Base-by-base conservation (phyloP, 148 eudicot genomes). In the Rhododendron henanense region DNA sequence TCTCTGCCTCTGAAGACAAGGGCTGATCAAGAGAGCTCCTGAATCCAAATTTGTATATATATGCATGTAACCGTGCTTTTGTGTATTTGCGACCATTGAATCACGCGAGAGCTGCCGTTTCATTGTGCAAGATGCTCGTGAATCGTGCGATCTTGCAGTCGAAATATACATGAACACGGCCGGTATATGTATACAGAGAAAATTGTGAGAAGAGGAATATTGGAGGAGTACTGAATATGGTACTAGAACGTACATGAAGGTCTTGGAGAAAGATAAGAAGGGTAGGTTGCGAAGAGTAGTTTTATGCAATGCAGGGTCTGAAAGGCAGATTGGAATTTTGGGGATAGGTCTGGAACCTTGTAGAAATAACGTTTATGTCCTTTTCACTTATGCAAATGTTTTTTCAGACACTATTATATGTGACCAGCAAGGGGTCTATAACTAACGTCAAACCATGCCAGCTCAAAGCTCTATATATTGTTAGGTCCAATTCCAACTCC, bases 241-340 rank as follows among this genome's bases (percentile, higher is more conserved):
- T 33, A 33, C 35, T 33, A 65, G 55, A 79, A 73, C 50, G 45
- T 5, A 41, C 45, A 31, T 2, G 35, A 31, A 31, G 75, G 21
- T 63, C 9, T 37, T 11, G n/a, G 50, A 31, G 83, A 37, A 71
- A 41, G 35, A 33, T 33, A 1, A 33, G 79, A 41, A n/a, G 53
- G 84, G 80, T 53, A 47, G 84, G 84, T 85, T 11, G 45, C 41
- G 87, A 86, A 81, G 10, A 51, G 57, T 48, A 55, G 79, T 39
- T 81, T 33, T 35, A 33, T 5, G 44, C 44, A 5, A 5, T 41
- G 45, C 33, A 19, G 16, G 61, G 59, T 84, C 67, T 84, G 86
- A 84, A 87, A 39, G 89, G 86, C 59, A 84, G 86, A 47, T 85
- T 71, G 41, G 39, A 31, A 78, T 21, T 47, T 47, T 59, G n/a